Conservation (phyloP, 148 eudicot genomes). For the Rhododendron molle region DNA sequence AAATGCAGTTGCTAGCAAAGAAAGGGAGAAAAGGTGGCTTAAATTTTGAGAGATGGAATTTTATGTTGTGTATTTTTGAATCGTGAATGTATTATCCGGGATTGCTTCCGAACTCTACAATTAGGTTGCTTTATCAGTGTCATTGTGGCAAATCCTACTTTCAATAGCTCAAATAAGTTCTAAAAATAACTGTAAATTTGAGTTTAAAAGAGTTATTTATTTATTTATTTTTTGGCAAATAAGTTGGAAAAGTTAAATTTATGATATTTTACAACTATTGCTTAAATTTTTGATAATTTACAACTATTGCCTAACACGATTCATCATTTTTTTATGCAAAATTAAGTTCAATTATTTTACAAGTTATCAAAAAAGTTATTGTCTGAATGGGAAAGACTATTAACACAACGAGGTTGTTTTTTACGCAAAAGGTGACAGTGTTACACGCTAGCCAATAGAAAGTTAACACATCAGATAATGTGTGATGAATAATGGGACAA, state of each 20-base stretch:
- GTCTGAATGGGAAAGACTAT: too few relatives aligned
- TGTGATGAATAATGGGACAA: too few relatives aligned
- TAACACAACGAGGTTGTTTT: too few relatives aligned
- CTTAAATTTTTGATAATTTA: too few relatives aligned
- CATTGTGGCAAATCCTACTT: background rate
- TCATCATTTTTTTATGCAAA: background rate
- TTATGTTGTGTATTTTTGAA: background rate
- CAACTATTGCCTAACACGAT: background rate
- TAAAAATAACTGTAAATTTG: background rate
- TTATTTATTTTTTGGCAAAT: too few relatives aligned
- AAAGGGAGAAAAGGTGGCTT: slow-evolving; percentile 89
- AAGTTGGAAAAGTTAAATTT: background rate
- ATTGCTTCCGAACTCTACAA: background rate
- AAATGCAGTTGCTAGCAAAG: slow-evolving; percentile 64
- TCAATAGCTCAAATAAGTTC: background rate
- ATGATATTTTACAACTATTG: too few relatives aligned
- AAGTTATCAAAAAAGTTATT: background rate
- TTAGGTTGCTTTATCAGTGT: background rate
- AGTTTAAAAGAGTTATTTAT: background rate
- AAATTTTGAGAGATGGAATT: slow-evolving; percentile 41
- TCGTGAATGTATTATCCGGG: background rate
- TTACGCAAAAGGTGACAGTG: too few relatives aligned
- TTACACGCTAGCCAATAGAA: too few relatives aligned
- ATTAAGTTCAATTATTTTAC: background rate
- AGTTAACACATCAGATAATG: too few relatives aligned